Percentiles rank a stretch among this genome's conserved stretches.
These are phyloP conservation scores for Zelopaecilomyces penicillatus DNA, from an alignment of 2,329 filamentous ascomycete genomes.

Conservation along the genomic window DNA sequence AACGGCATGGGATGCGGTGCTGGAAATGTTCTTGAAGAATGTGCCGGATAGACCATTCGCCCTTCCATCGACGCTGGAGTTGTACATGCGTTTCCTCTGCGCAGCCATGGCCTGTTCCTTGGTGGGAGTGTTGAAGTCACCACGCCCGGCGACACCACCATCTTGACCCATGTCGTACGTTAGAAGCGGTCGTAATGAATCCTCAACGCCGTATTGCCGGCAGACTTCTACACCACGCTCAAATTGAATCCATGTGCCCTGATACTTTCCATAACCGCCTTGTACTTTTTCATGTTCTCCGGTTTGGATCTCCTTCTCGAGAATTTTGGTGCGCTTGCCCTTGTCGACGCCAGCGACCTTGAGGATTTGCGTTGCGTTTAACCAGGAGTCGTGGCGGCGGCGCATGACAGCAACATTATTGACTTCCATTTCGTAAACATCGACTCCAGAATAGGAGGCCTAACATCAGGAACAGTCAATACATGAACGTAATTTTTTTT, in stretches of 20 bases:
- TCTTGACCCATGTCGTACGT: constrained; percentile 76
- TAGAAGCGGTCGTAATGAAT: constrained; percentile 63
- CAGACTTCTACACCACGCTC: constrained; percentile 89
- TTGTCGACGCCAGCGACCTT: constrained; percentile 97
- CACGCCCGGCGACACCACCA: constrained; percentile 61
- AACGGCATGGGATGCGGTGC: constrained; percentile 84
- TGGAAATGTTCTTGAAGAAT: constrained; percentile 96
- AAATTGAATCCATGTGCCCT: constrained; percentile 97
- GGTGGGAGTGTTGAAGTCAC: constrained; percentile 83
- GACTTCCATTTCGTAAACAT: constrained; percentile 98
- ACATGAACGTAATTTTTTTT: constrained; percentile 2
- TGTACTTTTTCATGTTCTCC: constrained; percentile 98
- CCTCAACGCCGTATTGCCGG: constrained; percentile 68
- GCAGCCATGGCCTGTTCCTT: constrained; percentile 99
- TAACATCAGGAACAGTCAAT: constrained; percentile 19
- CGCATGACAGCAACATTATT: constrained; percentile 93
- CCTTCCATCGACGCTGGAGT: constrained; percentile 55
- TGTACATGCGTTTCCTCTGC: constrained; percentile 87
- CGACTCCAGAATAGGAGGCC: constrained; percentile 90
- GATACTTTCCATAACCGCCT: constrained; percentile 96
- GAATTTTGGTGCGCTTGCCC: constrained; percentile 91
- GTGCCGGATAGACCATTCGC: constrained; percentile 65
- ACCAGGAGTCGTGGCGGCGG: constrained; percentile 85
- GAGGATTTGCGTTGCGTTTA: constrained; percentile 96
- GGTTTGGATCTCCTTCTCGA: constrained; percentile 94